Conservation (phyloP, 2,329 filamentous ascomycete species). For the Paraphaeosphaeria minitans region DNA sequence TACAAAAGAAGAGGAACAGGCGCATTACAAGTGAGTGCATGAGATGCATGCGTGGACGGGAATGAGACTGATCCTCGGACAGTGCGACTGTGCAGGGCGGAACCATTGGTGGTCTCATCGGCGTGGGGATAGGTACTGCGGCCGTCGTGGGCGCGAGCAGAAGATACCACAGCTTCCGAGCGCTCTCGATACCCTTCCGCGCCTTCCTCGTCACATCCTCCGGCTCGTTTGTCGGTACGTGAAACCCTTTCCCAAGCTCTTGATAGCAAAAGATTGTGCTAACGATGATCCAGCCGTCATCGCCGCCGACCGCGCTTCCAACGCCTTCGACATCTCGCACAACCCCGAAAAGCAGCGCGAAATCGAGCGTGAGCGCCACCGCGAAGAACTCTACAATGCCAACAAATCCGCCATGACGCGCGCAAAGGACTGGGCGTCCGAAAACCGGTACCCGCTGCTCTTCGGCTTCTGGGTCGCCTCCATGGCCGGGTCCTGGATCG, state of each 20-base stretch:
- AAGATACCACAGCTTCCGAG: constrained; percentile 78
- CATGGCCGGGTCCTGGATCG: constrained; percentile 74
- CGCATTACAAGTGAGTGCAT: constrained; percentile 72
- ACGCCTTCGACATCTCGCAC: constrained; percentile 70
- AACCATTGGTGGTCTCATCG: constrained; percentile 70
- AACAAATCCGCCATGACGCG: constrained; percentile 64
- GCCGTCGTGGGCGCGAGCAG: constrained; percentile 71
- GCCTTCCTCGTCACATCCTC: constrained; percentile 85
- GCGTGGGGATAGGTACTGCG: constrained; percentile 68
- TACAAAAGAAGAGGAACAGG: constrained; percentile 88
- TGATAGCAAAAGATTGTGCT: constrained; percentile 10
- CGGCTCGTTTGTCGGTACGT: constrained; percentile 75
- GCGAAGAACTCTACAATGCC: constrained; percentile 51
- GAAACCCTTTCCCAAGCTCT: not conserved
- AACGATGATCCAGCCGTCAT: constrained; percentile 66
- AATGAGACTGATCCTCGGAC: constrained; percentile 21
- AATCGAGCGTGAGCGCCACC: constrained; percentile 34
- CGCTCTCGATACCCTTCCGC: constrained; percentile 86
- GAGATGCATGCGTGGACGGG: not conserved
- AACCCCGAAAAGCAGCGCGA: constrained; percentile 60
- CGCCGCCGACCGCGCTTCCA: constrained; percentile 76
- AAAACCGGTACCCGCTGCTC: constrained; percentile 87
- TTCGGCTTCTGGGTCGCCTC: constrained; percentile 79
- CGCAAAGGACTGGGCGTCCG: constrained; percentile 72
- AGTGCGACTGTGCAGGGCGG: constrained; percentile 80